phyloP scores from a whole-genome alignment of 1,139 yeast species.

The Yamadazyma atlantica region DNA sequence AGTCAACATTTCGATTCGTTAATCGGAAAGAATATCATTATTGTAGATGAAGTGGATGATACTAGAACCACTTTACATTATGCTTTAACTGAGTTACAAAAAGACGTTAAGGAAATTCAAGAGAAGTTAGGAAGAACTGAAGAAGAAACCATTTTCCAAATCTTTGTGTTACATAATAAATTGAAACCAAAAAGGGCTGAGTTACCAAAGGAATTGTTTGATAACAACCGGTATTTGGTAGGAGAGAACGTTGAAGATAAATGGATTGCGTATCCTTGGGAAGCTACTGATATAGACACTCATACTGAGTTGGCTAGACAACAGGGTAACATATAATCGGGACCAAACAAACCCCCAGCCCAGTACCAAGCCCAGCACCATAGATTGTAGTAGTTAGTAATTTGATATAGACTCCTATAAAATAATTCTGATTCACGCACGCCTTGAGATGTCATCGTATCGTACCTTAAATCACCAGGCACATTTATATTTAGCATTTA shows the following conservation, averaged over 20 bases:
- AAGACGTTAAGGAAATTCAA: slow-evolving; percentile 57
- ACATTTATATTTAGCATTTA: no score
- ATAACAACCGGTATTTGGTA: slow-evolving; percentile 48
- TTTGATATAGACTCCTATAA: no score
- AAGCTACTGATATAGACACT: slow-evolving; percentile 48
- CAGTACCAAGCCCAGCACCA: no score
- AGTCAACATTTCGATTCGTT: slow-evolving; percentile 52
- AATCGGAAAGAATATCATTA: slow-evolving; percentile 59
- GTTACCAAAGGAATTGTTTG: slow-evolving; percentile 45
- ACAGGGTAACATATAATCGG: slow-evolving; percentile 34
- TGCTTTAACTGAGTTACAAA: slow-evolving; percentile 56
- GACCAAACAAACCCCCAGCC: no score
- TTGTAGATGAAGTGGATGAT: slow-evolving; percentile 72
- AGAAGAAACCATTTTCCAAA: slow-evolving; percentile 49
- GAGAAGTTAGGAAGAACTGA: slow-evolving; percentile 38
- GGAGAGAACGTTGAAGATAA: slow-evolving; percentile 54
- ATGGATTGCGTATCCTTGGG: slow-evolving; percentile 71
- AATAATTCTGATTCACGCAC: no score
- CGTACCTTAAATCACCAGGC: no score
- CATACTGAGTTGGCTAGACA: slow-evolving; percentile 39
- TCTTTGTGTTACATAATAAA: slow-evolving; percentile 61
- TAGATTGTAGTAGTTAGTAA: no score
- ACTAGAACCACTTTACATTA: slow-evolving; percentile 66
- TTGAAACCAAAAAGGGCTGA: slow-evolving; percentile 56
- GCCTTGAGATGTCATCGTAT: no score